Percentiles rank a stretch among this genome's conserved stretches.
These are phyloP conservation scores for Aspergillus sclerotialis DNA, from an alignment of 2,329 filamentous ascomycete genomes.

Conservation along the genomic window DNA sequence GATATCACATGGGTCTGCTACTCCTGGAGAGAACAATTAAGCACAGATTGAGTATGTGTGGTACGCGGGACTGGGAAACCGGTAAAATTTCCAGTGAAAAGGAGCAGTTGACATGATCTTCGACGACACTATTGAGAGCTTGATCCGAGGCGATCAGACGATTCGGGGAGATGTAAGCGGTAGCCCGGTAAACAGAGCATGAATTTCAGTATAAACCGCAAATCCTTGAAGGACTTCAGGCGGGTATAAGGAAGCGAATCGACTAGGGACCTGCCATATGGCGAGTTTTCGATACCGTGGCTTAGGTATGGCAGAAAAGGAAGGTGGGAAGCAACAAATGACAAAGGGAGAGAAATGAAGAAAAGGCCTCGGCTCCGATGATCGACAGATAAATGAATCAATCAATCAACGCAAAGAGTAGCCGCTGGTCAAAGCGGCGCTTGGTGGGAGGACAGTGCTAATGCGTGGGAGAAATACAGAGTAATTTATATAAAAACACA, in stretches of 20 bases:
- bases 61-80: conserved; percentile 7
- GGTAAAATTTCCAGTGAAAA: conserved; percentile 8
- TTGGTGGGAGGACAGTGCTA: too few species aligned
- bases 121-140: background rate
- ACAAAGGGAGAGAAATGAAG: background rate
- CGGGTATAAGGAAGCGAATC: background rate
- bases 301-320: background rate
- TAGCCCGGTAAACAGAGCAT: conserved; percentile 4
- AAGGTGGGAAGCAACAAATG: background rate
- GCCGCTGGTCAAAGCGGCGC: too few species aligned
- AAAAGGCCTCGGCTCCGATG: background rate
- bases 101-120: conserved; percentile 15
- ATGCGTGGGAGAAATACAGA: too few species aligned
- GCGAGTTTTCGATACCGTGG: too few species aligned
- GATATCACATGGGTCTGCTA: background rate
- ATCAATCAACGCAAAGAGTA: too few species aligned
- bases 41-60: conserved; percentile 3
- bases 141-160: conserved; percentile 5
- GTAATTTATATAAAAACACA: too few species aligned
- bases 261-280: background rate
- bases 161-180: conserved; percentile 8
- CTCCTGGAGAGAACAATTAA: background rate
- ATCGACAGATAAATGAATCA: background rate
- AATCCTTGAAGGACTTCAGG: background rate
- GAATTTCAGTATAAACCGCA: background rate